Evolutionary conservation across 1,139 yeast genomes (phyloP).

Genomic region (Magnusiomyces fungicola): DNA sequence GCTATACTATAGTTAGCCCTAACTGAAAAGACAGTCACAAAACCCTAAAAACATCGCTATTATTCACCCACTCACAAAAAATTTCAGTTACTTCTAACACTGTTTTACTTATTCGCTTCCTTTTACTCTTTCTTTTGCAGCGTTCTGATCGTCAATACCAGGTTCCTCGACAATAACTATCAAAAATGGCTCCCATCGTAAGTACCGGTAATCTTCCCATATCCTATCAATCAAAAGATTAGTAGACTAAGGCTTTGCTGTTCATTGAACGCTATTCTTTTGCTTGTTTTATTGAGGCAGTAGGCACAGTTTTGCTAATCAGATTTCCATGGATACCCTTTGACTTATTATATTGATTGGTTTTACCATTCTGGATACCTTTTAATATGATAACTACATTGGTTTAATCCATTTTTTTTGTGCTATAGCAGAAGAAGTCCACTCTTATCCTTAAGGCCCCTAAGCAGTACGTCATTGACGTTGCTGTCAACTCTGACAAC

Average conservation of each 20-base stretch:
- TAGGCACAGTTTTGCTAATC: conserved; percentile 38
- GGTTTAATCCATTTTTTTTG: background rate
- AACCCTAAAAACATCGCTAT: too few relatives aligned
- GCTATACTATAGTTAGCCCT: too few relatives aligned
- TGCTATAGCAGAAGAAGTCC: conserved; percentile 21
- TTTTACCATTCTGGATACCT: conserved; percentile 46
- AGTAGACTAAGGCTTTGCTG: conserved; percentile 23
- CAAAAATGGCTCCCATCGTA: conserved; percentile 85
- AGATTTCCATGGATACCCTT: background rate
- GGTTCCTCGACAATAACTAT: conserved; percentile 2
- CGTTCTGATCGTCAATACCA: conserved; percentile 5
- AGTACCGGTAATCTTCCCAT: conserved; percentile 40
- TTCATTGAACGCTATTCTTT: conserved; percentile 17
- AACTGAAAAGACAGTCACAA: too few relatives aligned
- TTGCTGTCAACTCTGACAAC: conserved; percentile 94
- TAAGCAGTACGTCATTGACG: conserved; percentile 92
- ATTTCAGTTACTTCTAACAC: too few relatives aligned
- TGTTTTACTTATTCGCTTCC: background rate
- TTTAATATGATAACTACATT: conserved; percentile 37
- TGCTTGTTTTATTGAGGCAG: conserved; percentile 30
- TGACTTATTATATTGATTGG: background rate
- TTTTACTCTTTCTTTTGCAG: background rate
- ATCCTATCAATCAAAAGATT: background rate
- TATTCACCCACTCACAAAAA: too few relatives aligned
- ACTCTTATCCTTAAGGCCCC: conserved; percentile 41